A percentile compares a stretch with the other conserved stretches of the same genome.
phyloP scores from a whole-genome alignment of 1,284 basidiomycete species.

The Heterobasidion irregulare region DNA sequence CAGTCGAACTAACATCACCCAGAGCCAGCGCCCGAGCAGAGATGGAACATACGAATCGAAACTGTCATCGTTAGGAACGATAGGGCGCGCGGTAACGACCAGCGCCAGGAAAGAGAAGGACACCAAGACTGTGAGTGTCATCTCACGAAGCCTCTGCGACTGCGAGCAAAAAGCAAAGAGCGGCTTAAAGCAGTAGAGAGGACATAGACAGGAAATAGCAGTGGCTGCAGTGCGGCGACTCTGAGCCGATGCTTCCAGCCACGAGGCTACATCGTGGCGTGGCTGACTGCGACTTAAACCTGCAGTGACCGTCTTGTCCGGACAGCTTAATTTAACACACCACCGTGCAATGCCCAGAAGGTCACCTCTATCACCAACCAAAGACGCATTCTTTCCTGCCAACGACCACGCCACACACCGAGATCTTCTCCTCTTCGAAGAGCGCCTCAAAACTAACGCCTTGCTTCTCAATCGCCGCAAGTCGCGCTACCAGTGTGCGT shows the following conservation, averaged over 20 bases:
- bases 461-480: constrained; percentile 75
- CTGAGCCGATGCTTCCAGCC: not conserved
- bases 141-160: constrained; percentile 10
- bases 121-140: constrained; percentile 32
- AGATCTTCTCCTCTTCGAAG: constrained; percentile 92
- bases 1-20: not conserved
- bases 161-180: not conserved
- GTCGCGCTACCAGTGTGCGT: constrained; percentile 82
- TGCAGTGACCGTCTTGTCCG: too few relatives aligned
- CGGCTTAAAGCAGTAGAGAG: not conserved
- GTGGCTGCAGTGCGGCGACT: not conserved
- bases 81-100: constrained; percentile 35
- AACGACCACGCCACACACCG: constrained; percentile 74
- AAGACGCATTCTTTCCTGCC: constrained; percentile 41
- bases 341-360: constrained; percentile 11
- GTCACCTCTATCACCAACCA: constrained; percentile 8
- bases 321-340: not conserved
- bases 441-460: constrained; percentile 91
- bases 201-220: not conserved
- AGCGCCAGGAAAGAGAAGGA: constrained; percentile 35
- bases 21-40: not conserved
- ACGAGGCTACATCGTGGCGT: not conserved
- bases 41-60: not conserved
- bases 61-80: constrained; percentile 14
- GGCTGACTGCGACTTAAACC: not conserved